Base-by-base conservation (phyloP, 2,329 filamentous ascomycete genomes). In the Emergomyces orientalis region DNA sequence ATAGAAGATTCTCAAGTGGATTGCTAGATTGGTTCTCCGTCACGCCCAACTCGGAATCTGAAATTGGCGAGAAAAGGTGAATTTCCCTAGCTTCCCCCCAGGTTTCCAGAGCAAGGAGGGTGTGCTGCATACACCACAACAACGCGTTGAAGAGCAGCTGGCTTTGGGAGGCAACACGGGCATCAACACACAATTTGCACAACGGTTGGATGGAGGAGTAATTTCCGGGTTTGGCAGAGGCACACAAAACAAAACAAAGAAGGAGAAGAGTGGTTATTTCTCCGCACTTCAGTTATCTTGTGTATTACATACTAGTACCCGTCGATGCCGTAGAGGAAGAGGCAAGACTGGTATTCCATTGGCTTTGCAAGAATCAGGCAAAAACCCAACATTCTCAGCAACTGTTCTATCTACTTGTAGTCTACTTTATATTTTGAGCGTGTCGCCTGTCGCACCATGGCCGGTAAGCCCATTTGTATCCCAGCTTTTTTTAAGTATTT, bases 381-480 rank as follows among this genome's bases (percentile, higher is more conserved):
- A 58, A 63, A 62, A 60, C 59, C 37, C 47, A 61, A 54, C 43
- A 41, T 63, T 63, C 54, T 63, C 59, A 56, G 32, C 54, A 56
- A 39, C 34, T 27, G 19, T 59, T 63, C 17, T 54, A 69, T 67
- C 68, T 68, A 69, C 69, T 70, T 70, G 75, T 77, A 77, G 73
- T 72, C 71, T 73, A 73, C 68, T 27, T 70, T 69, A 69, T 70
- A 68, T 66, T 63, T 63, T 66, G 65, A 65, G 61, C 59, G 61
- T 64, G 64, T 64, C 39, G 6, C 25, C 57, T 67, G 67, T 66
- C 70, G 74, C 69, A 78, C 68, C 74, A 86, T 86, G 84, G 78
- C 83, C 75, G 84, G 84, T 86, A 85, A 85, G 84, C 80, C 79
- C 66, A 72, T 67, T 51, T 22, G 72, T 75, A 75, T 70, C 70